These are phyloP conservation scores for Pseudocercospora pini-densiflorae DNA, from an alignment of 2,329 filamentous ascomycete species.

Conservation along the genomic window DNA sequence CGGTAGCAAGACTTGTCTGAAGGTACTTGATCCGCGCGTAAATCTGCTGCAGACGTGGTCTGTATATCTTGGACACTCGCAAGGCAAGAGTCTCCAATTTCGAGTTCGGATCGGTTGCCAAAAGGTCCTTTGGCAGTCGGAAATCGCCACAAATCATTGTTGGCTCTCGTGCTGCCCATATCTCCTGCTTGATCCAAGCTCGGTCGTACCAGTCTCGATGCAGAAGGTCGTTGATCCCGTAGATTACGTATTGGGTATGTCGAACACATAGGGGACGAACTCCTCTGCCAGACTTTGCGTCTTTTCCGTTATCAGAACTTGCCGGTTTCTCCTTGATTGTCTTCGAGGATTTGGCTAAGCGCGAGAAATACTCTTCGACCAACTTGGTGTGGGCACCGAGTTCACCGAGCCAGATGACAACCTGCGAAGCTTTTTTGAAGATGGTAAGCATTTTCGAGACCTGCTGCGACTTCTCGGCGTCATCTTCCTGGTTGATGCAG, in stretches of 20 bases:
- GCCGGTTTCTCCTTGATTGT: neutral
- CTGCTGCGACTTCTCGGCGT: neutral
- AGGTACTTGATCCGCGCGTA: neutral
- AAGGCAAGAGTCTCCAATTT: neutral
- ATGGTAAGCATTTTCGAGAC: neutral
- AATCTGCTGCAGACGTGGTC: neutral
- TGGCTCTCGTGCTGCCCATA: constrained; percentile 3
- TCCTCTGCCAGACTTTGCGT: too few species aligned
- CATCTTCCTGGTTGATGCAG: constrained; percentile 2
- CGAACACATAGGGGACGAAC: neutral
- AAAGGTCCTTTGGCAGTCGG: neutral
- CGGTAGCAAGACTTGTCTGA: neutral
- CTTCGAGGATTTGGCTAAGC: neutral
- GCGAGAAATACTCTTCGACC: neutral
- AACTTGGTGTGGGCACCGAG: neutral
- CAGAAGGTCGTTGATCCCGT: neutral
- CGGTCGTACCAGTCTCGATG: constrained; percentile 5
- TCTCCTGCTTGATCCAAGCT: neutral
- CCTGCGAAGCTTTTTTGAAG: neutral
- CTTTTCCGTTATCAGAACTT: neutral
- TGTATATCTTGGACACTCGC: neutral
- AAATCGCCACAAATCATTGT: neutral
- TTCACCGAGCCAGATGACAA: constrained; percentile 4
- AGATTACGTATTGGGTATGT: neutral
- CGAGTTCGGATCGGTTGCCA: neutral